Conservation (phyloP, 148 eudicot genomes). For the Heliamphora exappendiculata region DNA sequence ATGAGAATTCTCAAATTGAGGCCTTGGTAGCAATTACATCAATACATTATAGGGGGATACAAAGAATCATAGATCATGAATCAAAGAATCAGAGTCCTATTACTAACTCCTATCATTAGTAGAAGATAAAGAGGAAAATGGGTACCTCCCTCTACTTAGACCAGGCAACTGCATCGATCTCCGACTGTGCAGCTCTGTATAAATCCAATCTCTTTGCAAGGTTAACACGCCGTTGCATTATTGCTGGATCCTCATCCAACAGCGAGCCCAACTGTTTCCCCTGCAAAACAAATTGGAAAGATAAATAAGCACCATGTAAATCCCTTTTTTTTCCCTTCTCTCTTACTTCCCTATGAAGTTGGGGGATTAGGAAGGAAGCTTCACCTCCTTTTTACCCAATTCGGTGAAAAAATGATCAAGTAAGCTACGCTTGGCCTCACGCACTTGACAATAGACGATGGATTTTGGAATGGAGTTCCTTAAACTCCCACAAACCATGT, state of each 20-base stretch:
- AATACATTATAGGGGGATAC: no score
- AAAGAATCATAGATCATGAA: not conserved
- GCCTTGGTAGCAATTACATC: not conserved
- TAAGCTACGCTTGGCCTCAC: slow-evolving; percentile 91
- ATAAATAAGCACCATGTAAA: not conserved
- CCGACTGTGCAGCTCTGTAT: slow-evolving; percentile 83
- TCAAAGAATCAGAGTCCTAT: not conserved
- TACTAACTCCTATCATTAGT: not conserved
- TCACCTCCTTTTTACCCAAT: slow-evolving; percentile 88
- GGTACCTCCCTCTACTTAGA: slow-evolving; percentile 29
- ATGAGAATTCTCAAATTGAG: no score
- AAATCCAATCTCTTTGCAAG: slow-evolving; percentile 80
- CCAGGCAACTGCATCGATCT: slow-evolving; percentile 92
- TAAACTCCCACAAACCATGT: slow-evolving; percentile 76
- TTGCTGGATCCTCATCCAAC: slow-evolving; percentile 95
- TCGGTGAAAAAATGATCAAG: slow-evolving; percentile 89
- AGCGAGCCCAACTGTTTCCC: slow-evolving; percentile 61
- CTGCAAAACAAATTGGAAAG: slow-evolving; percentile 31
- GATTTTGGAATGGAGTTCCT: slow-evolving; percentile 94
- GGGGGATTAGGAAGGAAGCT: not conserved
- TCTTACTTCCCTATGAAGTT: not conserved
- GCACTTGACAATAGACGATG: slow-evolving; percentile 93
- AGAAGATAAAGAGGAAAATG: not conserved
- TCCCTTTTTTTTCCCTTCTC: not conserved
- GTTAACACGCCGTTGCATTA: slow-evolving; percentile 72